Conservation (phyloP, 441 rosid genomes). For the Populus hybrid region DNA sequence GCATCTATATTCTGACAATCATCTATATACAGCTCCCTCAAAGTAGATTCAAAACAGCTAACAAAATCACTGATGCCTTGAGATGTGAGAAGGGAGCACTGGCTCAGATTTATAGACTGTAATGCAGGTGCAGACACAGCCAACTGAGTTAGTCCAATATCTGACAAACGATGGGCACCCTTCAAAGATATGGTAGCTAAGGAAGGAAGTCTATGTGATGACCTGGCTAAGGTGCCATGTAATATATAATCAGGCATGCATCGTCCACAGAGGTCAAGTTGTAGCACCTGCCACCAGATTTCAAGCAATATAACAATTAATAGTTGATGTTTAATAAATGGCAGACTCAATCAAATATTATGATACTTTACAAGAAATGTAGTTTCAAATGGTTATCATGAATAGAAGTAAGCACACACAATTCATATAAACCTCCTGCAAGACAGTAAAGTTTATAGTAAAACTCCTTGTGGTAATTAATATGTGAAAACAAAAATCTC, state of each 20-base stretch:
- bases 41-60: constrained; percentile 23
- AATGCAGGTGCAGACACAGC: constrained; percentile 37
- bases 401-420: not conserved
- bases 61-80: constrained; percentile 30
- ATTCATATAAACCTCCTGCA: not conserved
- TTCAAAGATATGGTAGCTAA: constrained; percentile 35
- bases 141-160: constrained; percentile 29
- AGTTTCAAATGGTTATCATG: not conserved
- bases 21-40: constrained; percentile 46
- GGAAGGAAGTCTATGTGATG: constrained; percentile 24
- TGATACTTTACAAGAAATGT: not conserved
- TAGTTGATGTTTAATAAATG: not conserved
- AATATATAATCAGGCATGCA: constrained; percentile 30
- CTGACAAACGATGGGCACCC: constrained; percentile 43
- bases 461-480: no score
- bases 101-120: constrained; percentile 37
- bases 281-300: constrained; percentile 33
- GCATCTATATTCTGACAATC: constrained; percentile 38
- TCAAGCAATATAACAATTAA: constrained; percentile 10
- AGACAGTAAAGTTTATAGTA: not conserved
- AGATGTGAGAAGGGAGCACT: constrained; percentile 39
- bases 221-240: constrained; percentile 21
- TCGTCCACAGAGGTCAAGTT: constrained; percentile 42
- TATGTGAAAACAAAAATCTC: not conserved
- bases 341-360: not conserved